Evolutionary conservation across 805 yeast species (phyloP).

Genomic region (Candida easanensis): DNA sequence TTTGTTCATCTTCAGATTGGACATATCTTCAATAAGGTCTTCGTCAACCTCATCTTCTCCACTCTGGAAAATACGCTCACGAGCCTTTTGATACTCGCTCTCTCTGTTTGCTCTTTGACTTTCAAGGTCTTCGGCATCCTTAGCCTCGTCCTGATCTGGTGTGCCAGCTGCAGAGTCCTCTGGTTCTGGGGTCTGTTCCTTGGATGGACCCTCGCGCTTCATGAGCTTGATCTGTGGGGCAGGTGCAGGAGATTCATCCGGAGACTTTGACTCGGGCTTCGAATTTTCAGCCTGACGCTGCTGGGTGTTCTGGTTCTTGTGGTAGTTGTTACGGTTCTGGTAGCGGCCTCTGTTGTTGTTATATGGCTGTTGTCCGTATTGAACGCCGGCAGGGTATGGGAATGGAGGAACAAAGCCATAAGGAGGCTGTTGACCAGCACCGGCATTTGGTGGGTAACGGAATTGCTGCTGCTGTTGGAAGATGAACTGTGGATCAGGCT

Average conservation of each 20-base stretch:
- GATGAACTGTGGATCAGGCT: conserved; percentile 10
- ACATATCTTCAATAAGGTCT: conserved; percentile 11
- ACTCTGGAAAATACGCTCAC: conserved; percentile 36
- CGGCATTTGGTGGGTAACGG: neutral
- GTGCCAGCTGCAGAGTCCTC: neutral
- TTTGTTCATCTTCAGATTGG: conserved; percentile 5
- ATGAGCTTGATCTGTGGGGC: conserved; percentile 22
- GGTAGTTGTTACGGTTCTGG: neutral
- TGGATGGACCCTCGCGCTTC: conserved; percentile 21
- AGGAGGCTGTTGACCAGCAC: neutral
- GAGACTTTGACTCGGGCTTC: neutral
- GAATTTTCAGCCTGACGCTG: neutral
- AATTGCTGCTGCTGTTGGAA: conserved; percentile 10
- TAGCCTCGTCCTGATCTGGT: neutral
- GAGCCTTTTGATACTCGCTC: conserved; percentile 38
- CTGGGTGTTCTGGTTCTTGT: conserved; percentile 6
- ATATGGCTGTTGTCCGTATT: neutral
- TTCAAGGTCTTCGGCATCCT: conserved; percentile 25
- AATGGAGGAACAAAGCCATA: neutral
- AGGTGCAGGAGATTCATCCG: conserved; percentile 1
- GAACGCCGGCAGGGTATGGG: neutral
- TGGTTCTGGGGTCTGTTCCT: neutral
- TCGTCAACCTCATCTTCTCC: conserved; percentile 28
- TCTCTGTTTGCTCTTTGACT: conserved; percentile 39
- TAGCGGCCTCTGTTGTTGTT: neutral